Evolutionary conservation across 2,329 filamentous ascomycete genomes (phyloP).

Genomic region (Chaetomium strumarium): DNA sequence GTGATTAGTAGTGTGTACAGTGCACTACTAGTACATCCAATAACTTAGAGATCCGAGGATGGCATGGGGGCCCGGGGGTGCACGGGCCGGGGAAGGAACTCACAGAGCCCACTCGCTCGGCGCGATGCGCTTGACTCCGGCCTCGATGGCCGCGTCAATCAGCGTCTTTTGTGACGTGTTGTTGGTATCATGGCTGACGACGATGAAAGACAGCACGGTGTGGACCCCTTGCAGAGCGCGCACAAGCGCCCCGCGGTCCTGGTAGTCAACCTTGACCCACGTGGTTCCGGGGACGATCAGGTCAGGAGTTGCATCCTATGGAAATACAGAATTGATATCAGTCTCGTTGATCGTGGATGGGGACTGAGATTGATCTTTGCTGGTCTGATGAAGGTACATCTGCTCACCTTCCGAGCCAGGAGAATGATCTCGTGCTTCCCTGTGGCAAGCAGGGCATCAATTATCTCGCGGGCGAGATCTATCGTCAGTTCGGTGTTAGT

Average conservation of each 20-base stretch:
- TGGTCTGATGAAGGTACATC: no score
- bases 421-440: conserved; percentile 16
- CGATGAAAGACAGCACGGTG: conserved; percentile 25
- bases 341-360: no score
- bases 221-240: conserved; percentile 22
- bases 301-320: conserved; percentile 11
- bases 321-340: no score
- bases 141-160: conserved; percentile 24
- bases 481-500: neutral
- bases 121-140: conserved; percentile 24
- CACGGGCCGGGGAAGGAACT: neutral
- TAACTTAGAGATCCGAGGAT: neutral
- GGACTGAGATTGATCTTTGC: no score
- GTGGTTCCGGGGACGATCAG: conserved; percentile 9
- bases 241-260: conserved; percentile 16
- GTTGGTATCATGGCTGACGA: conserved; percentile 18
- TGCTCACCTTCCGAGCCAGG: conserved; percentile 12
- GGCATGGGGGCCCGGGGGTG: no score
- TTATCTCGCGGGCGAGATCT: conserved; percentile 16
- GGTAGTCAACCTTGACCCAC: conserved; percentile 20
- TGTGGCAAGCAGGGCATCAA: conserved; percentile 12
- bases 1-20: conserved; percentile 26
- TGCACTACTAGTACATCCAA: no score
- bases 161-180: conserved; percentile 22
- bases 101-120: conserved; percentile 26